phyloP scores from a whole-genome alignment of 805 yeast species.

The Candida mattraensis region DNA sequence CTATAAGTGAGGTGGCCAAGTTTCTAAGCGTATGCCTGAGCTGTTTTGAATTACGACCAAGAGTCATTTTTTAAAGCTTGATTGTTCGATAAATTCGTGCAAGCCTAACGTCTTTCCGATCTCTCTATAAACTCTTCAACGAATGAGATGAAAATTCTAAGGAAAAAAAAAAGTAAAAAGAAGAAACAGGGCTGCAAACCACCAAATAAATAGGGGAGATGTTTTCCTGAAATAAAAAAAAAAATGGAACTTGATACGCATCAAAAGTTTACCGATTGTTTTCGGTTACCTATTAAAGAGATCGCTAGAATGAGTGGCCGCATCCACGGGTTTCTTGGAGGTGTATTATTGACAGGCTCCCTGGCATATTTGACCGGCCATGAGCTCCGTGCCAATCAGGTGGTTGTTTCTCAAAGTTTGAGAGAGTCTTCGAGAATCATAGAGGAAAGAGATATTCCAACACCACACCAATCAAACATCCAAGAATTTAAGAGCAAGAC shows the following conservation, averaged over 20 bases:
- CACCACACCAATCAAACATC: conserved; percentile 45
- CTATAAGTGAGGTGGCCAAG: conserved; percentile 63
- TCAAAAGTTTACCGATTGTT: too few species aligned
- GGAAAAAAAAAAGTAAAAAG: too few species aligned
- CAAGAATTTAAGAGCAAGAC: conserved; percentile 46
- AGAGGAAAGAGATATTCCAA: conserved; percentile 51
- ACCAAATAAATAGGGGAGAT: too few species aligned
- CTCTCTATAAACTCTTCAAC: too few species aligned
- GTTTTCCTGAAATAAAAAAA: too few species aligned
- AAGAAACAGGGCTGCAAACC: too few species aligned
- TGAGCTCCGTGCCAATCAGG: conserved; percentile 50
- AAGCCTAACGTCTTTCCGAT: too few species aligned
- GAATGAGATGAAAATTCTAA: too few species aligned
- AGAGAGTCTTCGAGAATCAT: conserved; percentile 49
- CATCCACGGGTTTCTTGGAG: conserved; percentile 57
- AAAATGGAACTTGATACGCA: too few species aligned
- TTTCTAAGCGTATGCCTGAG: conserved; percentile 60
- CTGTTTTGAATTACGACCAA: conserved; percentile 49
- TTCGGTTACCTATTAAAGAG: too few species aligned
- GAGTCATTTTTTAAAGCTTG: conserved; percentile 23
- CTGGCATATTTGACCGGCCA: conserved; percentile 60
- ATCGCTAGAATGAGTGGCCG: conserved; percentile 49
- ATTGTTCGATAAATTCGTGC: neutral
- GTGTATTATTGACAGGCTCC: conserved; percentile 62
- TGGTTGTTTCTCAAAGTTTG: conserved; percentile 46